Percentiles rank a stretch among this genome's conserved stretches.
Evolutionary conservation across 805 yeast species (phyloP).

Genomic region (Spathaspora hagerdaliae): DNA sequence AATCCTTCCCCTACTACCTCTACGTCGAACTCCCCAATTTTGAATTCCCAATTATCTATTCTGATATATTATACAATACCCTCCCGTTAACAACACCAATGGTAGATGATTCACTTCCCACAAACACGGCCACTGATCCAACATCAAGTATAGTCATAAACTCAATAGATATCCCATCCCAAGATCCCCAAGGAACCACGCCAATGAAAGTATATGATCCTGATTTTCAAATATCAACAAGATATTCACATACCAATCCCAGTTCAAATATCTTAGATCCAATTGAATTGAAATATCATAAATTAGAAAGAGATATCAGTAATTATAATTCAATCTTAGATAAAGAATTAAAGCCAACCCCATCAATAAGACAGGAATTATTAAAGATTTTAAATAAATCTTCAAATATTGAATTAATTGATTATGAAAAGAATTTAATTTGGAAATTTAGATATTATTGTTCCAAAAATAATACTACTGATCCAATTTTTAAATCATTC

Average conservation of each 20-base stretch:
- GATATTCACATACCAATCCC: slow-evolving; percentile 1
- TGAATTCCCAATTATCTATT: slow-evolving; percentile 39
- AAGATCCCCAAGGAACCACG: background rate
- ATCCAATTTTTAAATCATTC: slow-evolving; percentile 38
- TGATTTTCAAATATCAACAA: slow-evolving; percentile 22
- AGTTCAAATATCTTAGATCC: slow-evolving; percentile 50
- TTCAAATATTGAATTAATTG: slow-evolving; percentile 76
- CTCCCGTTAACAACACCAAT: background rate
- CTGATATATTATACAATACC: slow-evolving; percentile 25
- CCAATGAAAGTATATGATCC: slow-evolving; percentile 42
- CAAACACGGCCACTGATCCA: slow-evolving; percentile 9
- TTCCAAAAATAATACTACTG: slow-evolving; percentile 42
- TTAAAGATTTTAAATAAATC: slow-evolving; percentile 68
- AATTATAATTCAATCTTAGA: slow-evolving; percentile 67
- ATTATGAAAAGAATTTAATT: slow-evolving; percentile 60
- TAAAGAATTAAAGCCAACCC: slow-evolving; percentile 83
- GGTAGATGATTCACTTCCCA: background rate
- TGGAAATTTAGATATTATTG: slow-evolving; percentile 88
- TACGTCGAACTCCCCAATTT: slow-evolving; percentile 41
- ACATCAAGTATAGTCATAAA: slow-evolving; percentile 30
- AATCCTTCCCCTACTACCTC: slow-evolving; percentile 16
- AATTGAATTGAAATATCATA: slow-evolving; percentile 81
- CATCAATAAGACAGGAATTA: slow-evolving; percentile 73
- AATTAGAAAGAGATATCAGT: slow-evolving; percentile 73
- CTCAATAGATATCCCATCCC: slow-evolving; percentile 27